Conservation (phyloP, 768 basidiomycete genomes). For the Naganishia vishniacii region DNA sequence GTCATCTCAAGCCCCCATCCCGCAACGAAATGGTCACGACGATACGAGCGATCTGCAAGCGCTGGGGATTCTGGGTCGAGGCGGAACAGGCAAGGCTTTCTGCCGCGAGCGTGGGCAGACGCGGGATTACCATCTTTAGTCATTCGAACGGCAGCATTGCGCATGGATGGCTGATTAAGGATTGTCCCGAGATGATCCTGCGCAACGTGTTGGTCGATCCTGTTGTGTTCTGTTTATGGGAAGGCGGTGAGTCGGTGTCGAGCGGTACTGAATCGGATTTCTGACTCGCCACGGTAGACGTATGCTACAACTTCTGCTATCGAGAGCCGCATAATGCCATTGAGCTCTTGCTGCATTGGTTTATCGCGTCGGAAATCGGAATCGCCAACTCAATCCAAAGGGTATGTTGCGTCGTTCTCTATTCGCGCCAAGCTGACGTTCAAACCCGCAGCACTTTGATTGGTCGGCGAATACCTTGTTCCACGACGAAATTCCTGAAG, state of each 20-base stretch:
- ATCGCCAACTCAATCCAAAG: constrained; percentile 77
- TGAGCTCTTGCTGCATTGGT: constrained; percentile 77
- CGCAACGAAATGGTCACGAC: constrained; percentile 58
- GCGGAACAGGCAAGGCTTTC: constrained; percentile 23
- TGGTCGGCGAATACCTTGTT: constrained; percentile 84
- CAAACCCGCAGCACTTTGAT: constrained; percentile 40
- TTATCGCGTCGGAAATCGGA: constrained; percentile 80
- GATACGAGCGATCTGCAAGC: constrained; percentile 57
- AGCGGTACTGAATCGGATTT: too few relatives aligned
- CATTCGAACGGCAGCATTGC: constrained; percentile 85
- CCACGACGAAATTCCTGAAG: constrained; percentile 82
- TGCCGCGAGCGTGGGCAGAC: neutral
- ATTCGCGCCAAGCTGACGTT: neutral
- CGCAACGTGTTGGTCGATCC: constrained; percentile 89
- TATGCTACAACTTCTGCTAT: constrained; percentile 88
- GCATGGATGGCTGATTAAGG: constrained; percentile 86
- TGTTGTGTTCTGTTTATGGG: constrained; percentile 78
- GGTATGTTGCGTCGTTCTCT: constrained; percentile 28
- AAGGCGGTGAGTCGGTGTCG: constrained; percentile 63
- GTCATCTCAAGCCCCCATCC: constrained; percentile 66
- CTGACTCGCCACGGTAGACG: constrained; percentile 53
- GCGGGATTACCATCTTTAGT: constrained; percentile 70
- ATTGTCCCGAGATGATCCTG: constrained; percentile 60
- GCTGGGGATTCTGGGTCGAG: constrained; percentile 62
- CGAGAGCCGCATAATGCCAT: constrained; percentile 62